A percentile compares a stretch with the other conserved stretches of the same genome.
These are phyloP conservation scores for Blastobotrys serpentis DNA, from an alignment of 1,139 yeast genomes.

Conservation along the genomic window DNA sequence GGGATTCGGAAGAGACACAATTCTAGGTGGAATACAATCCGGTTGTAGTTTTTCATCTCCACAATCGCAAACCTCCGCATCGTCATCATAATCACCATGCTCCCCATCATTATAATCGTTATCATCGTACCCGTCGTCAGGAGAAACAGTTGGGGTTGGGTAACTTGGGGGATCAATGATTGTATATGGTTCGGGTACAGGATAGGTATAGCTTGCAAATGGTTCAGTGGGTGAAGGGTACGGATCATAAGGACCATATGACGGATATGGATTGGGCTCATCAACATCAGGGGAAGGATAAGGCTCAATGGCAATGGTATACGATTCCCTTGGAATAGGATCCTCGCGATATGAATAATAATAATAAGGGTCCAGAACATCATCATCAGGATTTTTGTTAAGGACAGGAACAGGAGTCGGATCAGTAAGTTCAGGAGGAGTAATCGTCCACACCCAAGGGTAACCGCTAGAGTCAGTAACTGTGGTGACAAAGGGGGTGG, in stretches of 20 bases:
- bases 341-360: too few species aligned
- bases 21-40: background rate
- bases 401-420: background rate
- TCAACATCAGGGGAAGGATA: too few species aligned
- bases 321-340: too few species aligned
- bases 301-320: too few species aligned
- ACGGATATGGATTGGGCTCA: too few species aligned
- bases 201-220: background rate
- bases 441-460: background rate
- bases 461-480: background rate
- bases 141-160: background rate
- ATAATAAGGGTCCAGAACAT: too few species aligned
- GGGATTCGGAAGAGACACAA: background rate
- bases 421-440: background rate
- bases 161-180: background rate
- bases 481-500: background rate
- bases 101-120: background rate
- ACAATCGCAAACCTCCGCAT: too few species aligned
- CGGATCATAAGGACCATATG: too few species aligned
- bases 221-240: too few species aligned
- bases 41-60: conserved; percentile 5
- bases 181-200: background rate
- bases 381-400: background rate
- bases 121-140: background rate
- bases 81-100: conserved; percentile 10